Evolutionary conservation across 768 basidiomycete species (phyloP).

Genomic region (Lepiota venenata): DNA sequence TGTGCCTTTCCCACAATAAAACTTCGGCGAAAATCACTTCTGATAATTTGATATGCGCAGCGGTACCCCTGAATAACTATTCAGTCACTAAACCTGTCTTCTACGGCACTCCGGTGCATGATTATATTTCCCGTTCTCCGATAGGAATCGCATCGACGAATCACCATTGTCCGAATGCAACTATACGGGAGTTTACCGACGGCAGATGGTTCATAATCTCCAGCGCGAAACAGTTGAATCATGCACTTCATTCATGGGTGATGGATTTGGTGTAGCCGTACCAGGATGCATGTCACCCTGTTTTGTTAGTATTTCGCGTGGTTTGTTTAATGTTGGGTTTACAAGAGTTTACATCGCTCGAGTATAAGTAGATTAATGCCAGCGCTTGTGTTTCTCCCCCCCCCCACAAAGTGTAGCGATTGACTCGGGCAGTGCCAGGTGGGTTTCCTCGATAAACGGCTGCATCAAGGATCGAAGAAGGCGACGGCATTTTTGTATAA

Average conservation of each 20-base stretch:
- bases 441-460: too few relatives aligned
- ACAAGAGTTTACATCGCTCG: too few relatives aligned
- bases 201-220: slow-evolving; percentile 37
- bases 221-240: slow-evolving; percentile 20
- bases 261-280: slow-evolving; percentile 23
- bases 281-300: not conserved
- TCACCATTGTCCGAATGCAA: slow-evolving; percentile 25
- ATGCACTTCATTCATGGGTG: slow-evolving; percentile 27
- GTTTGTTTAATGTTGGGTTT: too few relatives aligned
- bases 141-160: slow-evolving; percentile 22
- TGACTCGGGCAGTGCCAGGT: too few relatives aligned
- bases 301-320: too few relatives aligned
- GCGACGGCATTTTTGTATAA: too few relatives aligned
- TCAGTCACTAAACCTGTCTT: slow-evolving; percentile 34
- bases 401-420: too few relatives aligned
- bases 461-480: too few relatives aligned
- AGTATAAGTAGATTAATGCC: too few relatives aligned
- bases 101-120: slow-evolving; percentile 33
- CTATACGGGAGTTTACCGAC: slow-evolving; percentile 33
- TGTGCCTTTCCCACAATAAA: slow-evolving; percentile 14
- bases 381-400: too few relatives aligned
- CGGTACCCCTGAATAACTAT: slow-evolving; percentile 27
- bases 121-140: slow-evolving; percentile 29
- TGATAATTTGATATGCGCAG: slow-evolving; percentile 14
- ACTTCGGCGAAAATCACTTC: not conserved